phyloP scores from a whole-genome alignment of 306 rosid species.

The Cotoneaster glaucophyllus region DNA sequence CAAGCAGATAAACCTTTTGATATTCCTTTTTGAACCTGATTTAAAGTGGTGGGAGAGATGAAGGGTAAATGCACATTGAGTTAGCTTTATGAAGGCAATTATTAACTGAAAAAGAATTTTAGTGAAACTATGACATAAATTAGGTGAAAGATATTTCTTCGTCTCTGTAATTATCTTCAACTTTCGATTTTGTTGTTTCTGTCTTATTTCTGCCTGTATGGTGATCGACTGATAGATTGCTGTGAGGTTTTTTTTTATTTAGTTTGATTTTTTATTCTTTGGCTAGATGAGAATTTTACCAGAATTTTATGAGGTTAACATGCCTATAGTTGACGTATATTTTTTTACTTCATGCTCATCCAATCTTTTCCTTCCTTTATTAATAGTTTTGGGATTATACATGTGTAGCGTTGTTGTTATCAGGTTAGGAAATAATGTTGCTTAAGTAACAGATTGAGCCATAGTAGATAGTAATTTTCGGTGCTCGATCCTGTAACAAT shows the following conservation, averaged over 20 bases:
- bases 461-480: background rate
- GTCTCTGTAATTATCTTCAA: background rate
- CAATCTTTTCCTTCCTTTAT: background rate
- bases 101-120: background rate
- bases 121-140: background rate
- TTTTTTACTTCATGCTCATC: background rate
- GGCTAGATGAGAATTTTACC: too few relatives aligned
- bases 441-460: background rate
- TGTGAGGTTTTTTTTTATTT: too few relatives aligned
- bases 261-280: too few relatives aligned
- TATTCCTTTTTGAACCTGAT: background rate
- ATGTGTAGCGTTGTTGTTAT: background rate
- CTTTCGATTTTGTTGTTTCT: background rate
- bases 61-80: background rate
- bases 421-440: background rate
- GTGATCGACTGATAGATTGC: too few relatives aligned
- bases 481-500: background rate
- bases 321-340: too few relatives aligned
- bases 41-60: background rate
- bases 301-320: too few relatives aligned
- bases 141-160: background rate
- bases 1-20: background rate
- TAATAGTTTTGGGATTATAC: background rate
- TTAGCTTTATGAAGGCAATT: background rate
- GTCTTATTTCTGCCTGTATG: too few relatives aligned